Base-by-base conservation (phyloP, 495 filamentous ascomycete genomes). In the Geoglossum glabrum region DNA sequence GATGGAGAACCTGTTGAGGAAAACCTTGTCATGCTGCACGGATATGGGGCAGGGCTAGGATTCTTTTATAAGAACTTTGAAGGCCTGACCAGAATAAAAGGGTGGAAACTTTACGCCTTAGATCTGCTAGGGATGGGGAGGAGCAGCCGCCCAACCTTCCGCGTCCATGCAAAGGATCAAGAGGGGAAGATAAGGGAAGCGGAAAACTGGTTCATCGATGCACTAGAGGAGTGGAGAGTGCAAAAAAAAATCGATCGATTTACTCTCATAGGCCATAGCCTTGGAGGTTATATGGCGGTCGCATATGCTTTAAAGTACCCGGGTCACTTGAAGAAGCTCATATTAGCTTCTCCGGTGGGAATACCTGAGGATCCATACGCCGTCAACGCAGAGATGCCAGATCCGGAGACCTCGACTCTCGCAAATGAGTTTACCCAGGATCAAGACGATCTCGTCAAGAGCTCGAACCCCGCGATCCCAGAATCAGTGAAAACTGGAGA, bases 11-110 rank as follows among this genome's bases (percentile, higher is more conserved):
- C 78, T 31, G 75, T 79, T 6, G 81, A 84, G 11, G 79, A 90
- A 54, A 89, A 90, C 58, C 73, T 98, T n/a, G 90, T 98, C 23
- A 95, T 98, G 83, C 73, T 98, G 13, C 92, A 98, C 66, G 92
- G 92, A 38, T 97, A 97, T 68, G 93, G 93, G 40, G 92, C 92
- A 0, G 92, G 92, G 0, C 72, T 98, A 3, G 92, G 87, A 4
- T 97, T 97, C 66, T 98, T 95, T 73, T 98, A 97, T 72, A 87
- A 89, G 68, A 97, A 97, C 64, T 97, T 94, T 57, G 92, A 97
- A 65, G 80, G 81, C 5, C 69, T 98, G 40, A 87, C 79, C 57
- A 80, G 88, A 11, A 67, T 79, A 2, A 72, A 75, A 55, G 87
- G 88, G 17, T 95, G 90, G 90, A 87, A 85, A 65, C 69, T 98